Evolutionary conservation across 495 filamentous ascomycete genomes (phyloP), one percentile per base, ranked within the genome.

Genomic region (Extremus antarcticus): DNA sequence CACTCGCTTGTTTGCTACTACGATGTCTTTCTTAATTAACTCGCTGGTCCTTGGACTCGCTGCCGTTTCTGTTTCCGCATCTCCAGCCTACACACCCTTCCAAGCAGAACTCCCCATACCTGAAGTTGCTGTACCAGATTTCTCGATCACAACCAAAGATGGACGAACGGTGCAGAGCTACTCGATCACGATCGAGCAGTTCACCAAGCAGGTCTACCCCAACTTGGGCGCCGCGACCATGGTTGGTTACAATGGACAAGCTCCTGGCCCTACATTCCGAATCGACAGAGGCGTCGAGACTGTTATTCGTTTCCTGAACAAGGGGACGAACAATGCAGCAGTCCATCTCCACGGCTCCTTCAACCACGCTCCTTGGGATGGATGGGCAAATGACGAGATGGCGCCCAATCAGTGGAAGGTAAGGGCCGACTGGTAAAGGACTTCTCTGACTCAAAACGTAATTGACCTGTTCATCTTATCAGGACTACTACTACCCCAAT

Each of bases 401-500:
- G 45, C 59, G 1, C 61, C 68, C 0, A 75, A 74, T 25, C 63
- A 80, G 20, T 56, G 53, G 53, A 61, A 17, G 8, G 21, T 35
- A 35, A 4, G 29, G 4, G 13, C 7, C 13, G 4, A 7, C 29
- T 35, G 13, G 29, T 35, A 4, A 35, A 35, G 4, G 13, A 7
- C 13, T 35, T 35, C 13, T 7, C 29, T 35, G 29, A 35, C 29
- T 35, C 29, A 13, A 35, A 13, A 35, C n/a, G n/a, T n/a, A n/a
- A n/a, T n/a, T n/a, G n/a, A n/a, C n/a, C n/a, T n/a, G n/a, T n/a
- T n/a, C n/a, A n/a, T n/a, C n/a, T n/a, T 80, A 75, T 68, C 77
- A 80, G 63, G 78, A 81, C 58, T 82, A 81, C 64, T 81, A 79
- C 61, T 81, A 77, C 62, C 78, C 78, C 24, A 81, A 80, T 66